phyloP scores from a whole-genome alignment of 257 asterid species.

The Dorcoceras hygrometricum region DNA sequence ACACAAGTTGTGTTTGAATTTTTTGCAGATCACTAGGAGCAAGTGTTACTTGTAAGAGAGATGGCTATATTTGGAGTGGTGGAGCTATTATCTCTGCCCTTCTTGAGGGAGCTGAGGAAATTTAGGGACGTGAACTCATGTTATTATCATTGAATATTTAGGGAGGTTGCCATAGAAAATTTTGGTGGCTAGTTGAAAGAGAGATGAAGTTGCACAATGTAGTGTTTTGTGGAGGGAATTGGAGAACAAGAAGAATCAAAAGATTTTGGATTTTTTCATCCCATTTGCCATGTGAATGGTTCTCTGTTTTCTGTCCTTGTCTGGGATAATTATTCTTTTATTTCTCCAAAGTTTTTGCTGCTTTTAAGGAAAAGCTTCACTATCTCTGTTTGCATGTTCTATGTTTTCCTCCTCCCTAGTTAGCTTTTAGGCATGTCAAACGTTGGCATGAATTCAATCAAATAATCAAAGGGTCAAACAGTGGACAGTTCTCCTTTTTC shows the following conservation, averaged over 20 bases:
- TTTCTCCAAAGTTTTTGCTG: slow-evolving; percentile 34
- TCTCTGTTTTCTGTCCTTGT: slow-evolving; percentile 42
- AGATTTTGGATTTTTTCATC: slow-evolving; percentile 45
- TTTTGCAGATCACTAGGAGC: slow-evolving; percentile 45
- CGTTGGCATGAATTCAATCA: slow-evolving; percentile 28
- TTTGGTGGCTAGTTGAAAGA: slow-evolving; percentile 27
- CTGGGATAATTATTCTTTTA: slow-evolving; percentile 38
- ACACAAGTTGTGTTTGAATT: slow-evolving; percentile 16
- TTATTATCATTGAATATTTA: slow-evolving; percentile 10
- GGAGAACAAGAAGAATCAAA: slow-evolving; percentile 32
- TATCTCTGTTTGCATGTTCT: slow-evolving; percentile 18
- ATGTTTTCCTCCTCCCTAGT: slow-evolving; percentile 14
- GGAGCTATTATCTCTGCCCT: slow-evolving; percentile 23
- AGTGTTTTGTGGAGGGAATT: slow-evolving; percentile 36
- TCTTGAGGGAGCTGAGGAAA: slow-evolving; percentile 14
- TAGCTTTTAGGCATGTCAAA: slow-evolving; percentile 30
- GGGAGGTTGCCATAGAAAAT: slow-evolving; percentile 29
- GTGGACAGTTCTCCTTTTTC: slow-evolving; percentile 22
- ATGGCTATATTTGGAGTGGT: slow-evolving; percentile 20
- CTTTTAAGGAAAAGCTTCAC: slow-evolving; percentile 36
- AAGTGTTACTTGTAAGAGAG: slow-evolving; percentile 6
- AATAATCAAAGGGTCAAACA: slow-evolving; percentile 24
- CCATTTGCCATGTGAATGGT: slow-evolving; percentile 59
- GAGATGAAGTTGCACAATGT: slow-evolving; percentile 16
- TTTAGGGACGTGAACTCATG: slow-evolving; percentile 28